phyloP scores from a whole-genome alignment of 2,329 filamentous ascomycete species.

The Colletotrichum shisoi region DNA sequence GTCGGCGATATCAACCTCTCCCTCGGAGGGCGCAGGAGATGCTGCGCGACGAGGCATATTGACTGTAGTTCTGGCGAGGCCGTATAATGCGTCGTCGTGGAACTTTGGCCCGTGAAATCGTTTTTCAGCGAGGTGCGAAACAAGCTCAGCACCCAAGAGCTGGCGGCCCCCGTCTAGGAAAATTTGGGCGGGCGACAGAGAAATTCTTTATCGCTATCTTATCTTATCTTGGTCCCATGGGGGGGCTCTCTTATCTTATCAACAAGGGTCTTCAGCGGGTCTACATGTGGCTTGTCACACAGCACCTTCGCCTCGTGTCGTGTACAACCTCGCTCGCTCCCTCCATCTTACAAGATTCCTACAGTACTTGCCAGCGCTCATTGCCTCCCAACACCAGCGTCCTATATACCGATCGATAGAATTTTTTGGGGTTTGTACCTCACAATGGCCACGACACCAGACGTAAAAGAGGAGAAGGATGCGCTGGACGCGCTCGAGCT shows the following conservation, averaged over 20 bases:
- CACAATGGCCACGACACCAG: conserved; percentile 52
- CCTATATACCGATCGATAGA: background rate
- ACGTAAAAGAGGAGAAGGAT: conserved; percentile 69
- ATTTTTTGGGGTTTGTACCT: background rate
- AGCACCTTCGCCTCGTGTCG: conserved; percentile 32
- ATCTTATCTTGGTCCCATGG: conserved; percentile 34
- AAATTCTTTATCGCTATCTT: conserved; percentile 40
- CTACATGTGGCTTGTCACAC: conserved; percentile 18
- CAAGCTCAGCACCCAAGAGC: conserved; percentile 22
- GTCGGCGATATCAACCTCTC: conserved; percentile 87
- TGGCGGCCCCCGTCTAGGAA: conserved; percentile 28
- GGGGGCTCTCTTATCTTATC: background rate
- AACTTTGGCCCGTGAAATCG: conserved; percentile 15
- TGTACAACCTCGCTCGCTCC: conserved; percentile 4
- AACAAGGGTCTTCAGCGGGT: conserved; percentile 15
- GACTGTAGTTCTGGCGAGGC: conserved; percentile 10
- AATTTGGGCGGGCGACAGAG: conserved; percentile 37
- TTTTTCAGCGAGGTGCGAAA: conserved; percentile 19
- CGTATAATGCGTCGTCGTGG: background rate
- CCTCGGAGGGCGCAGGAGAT: conserved; percentile 87
- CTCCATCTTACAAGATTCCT: background rate
- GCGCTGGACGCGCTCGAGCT: conserved; percentile 81
- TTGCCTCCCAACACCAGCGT: background rate
- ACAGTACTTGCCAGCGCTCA: background rate
- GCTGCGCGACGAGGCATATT: conserved; percentile 75